A percentile compares a stretch with the other conserved stretches of the same genome.
Evolutionary conservation across 1,284 basidiomycete species (phyloP).

Genomic region (Exobasidium cylindrosporum): DNA sequence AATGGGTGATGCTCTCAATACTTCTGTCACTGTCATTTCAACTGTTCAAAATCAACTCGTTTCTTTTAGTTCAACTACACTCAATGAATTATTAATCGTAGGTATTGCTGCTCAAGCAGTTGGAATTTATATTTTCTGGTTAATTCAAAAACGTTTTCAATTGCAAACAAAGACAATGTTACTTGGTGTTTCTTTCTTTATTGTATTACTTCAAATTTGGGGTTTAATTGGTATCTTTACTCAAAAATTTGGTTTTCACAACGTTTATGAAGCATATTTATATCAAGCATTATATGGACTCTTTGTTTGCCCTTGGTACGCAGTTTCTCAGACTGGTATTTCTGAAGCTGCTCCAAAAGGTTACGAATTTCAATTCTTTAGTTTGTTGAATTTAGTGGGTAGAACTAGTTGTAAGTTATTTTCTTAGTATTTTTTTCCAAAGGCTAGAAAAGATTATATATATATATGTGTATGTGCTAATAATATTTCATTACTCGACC

Average conservation of each 20-base stretch:
- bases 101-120: constrained; percentile 71
- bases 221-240: constrained; percentile 84
- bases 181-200: constrained; percentile 71
- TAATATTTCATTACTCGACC: too few relatives aligned
- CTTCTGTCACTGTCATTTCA: constrained; percentile 74
- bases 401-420: constrained; percentile 51
- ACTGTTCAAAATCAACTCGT: constrained; percentile 78
- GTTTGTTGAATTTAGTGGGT: constrained; percentile 66
- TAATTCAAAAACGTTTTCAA: constrained; percentile 72
- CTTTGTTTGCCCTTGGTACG: constrained; percentile 82
- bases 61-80: constrained; percentile 67
- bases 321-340: constrained; percentile 80
- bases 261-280: constrained; percentile 20
- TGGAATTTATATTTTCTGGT: constrained; percentile 69
- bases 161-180: constrained; percentile 67
- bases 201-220: constrained; percentile 75
- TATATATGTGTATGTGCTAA: too few relatives aligned
- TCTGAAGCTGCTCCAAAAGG: constrained; percentile 71
- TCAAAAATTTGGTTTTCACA: constrained; percentile 62
- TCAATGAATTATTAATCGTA: constrained; percentile 70
- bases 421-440: too few relatives aligned
- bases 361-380: constrained; percentile 68
- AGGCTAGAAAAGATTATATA: too few relatives aligned
- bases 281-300: constrained; percentile 23
- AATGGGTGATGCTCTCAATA: constrained; percentile 73